phyloP scores from a whole-genome alignment of 2,329 filamentous ascomycete genomes.

The Sporothrix mexicana region DNA sequence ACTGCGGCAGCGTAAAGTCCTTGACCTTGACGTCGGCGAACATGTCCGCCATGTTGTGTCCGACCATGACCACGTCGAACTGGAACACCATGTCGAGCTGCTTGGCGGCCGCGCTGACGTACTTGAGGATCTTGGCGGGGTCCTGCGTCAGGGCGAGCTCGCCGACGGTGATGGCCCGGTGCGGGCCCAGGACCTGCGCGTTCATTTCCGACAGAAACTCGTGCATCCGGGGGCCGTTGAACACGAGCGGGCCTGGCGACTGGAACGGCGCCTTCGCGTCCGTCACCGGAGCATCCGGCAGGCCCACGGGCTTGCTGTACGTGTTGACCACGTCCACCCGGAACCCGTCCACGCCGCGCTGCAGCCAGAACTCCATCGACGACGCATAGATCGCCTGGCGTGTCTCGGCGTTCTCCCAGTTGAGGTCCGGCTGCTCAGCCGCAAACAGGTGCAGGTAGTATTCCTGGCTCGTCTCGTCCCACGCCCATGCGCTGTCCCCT shows the following conservation, averaged over 20 bases:
- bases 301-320: slow-evolving; percentile 66
- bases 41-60: slow-evolving; percentile 54
- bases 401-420: slow-evolving; percentile 76
- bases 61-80: slow-evolving; percentile 68
- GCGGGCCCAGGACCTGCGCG: slow-evolving; percentile 59
- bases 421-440: slow-evolving; percentile 69
- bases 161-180: slow-evolving; percentile 71
- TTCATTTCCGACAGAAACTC: slow-evolving; percentile 73
- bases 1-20: slow-evolving; percentile 54
- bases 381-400: slow-evolving; percentile 73
- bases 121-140: slow-evolving; percentile 61
- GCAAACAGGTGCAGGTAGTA: slow-evolving; percentile 81
- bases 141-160: slow-evolving; percentile 70
- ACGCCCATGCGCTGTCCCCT: slow-evolving; percentile 69
- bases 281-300: slow-evolving; percentile 58
- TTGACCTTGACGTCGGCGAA: slow-evolving; percentile 53
- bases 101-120: slow-evolving; percentile 62
- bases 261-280: slow-evolving; percentile 55
- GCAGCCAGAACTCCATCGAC: slow-evolving; percentile 81
- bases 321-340: slow-evolving; percentile 77
- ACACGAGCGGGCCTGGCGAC: slow-evolving; percentile 60
- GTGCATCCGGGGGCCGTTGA: slow-evolving; percentile 71
- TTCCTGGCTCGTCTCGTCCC: slow-evolving; percentile 72
- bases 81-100: slow-evolving; percentile 75
- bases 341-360: slow-evolving; percentile 74